Evolutionary conservation across 2,329 filamentous ascomycete species (phyloP).

Genomic region (Aspergillus alliaceus): DNA sequence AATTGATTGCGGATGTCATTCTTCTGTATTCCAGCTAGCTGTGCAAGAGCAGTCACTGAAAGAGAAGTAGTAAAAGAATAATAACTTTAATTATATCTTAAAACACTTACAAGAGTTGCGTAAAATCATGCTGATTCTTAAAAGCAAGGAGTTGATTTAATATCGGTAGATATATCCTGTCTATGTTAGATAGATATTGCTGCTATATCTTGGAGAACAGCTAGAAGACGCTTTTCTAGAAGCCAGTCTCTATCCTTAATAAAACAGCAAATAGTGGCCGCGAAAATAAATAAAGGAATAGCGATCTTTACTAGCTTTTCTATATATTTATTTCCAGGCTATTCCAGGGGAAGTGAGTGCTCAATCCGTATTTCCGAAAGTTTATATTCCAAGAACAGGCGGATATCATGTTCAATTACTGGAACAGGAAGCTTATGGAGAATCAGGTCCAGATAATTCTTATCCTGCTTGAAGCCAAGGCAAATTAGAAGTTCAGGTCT

Average conservation of each 20-base stretch:
- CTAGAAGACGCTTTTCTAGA: constrained; percentile 14
- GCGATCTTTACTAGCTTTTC: constrained; percentile 9
- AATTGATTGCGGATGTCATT: constrained; percentile 12
- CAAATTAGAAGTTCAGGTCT: constrained; percentile 29
- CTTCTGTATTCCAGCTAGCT: constrained; percentile 8
- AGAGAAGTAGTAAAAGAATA: constrained; percentile 23
- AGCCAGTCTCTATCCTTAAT: constrained; percentile 4
- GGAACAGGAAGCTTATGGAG: constrained; percentile 23
- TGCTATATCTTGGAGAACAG: constrained; percentile 15
- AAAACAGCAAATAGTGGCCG: too few species aligned
- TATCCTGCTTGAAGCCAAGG: constrained; percentile 19
- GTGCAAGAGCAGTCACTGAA: constrained; percentile 14
- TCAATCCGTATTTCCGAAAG: constrained; percentile 15
- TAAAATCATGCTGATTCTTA: constrained; percentile 11
- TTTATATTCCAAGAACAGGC: constrained; percentile 19
- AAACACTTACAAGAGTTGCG: constrained; percentile 16
- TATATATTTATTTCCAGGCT: constrained; percentile 7
- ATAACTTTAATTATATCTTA: constrained; percentile 22
- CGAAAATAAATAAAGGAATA: constrained; percentile 19
- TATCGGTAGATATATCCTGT: constrained; percentile 27
- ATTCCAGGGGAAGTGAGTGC: constrained; percentile 8
- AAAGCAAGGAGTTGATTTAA: constrained; percentile 19
- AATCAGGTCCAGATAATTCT: constrained; percentile 22
- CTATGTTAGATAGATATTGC: constrained; percentile 19
- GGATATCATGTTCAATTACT: constrained; percentile 26